Base-by-base conservation (phyloP, 2,329 filamentous ascomycete species). In the Microdochium bolleyi region DNA sequence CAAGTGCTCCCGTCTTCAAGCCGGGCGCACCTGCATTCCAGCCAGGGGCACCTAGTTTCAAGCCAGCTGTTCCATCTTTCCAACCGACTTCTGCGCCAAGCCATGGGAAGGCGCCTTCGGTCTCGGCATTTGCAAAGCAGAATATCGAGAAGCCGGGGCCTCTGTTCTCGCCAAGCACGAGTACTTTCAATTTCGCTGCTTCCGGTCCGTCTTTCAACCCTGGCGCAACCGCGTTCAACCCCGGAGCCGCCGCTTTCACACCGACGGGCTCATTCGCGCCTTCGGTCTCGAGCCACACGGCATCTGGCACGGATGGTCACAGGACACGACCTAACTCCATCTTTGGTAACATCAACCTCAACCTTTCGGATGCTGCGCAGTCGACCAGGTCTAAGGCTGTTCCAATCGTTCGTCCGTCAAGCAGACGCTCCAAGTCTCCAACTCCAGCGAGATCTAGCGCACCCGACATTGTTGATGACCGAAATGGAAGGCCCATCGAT, bases 341-440 rank as follows among this genome's bases (percentile, higher is more conserved):
- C 60, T 90, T 91, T 64, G 78, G 83, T 49, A 84, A 84, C 44
- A 85, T 92, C 58, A 80, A 83, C 56, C 71, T 88, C 30, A 80
- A 76, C 52, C 68, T 77, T 30, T 76, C 78, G 14, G 84, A 89
- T 22, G 77, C 83, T 50, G 71, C 82, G 25, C 87, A 87, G 61
- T 79, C 85, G 7, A 67, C 71, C 1, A 90, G 88, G 60, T 89
- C 85, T 3, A 96, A 94, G 70, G 90, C 90, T 10, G 80, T 96
- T 52, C 88, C 91, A 0, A 95, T 96, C 56, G 71, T 92, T 10
- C 78, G 77, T 38, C 88, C 88, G 1, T 76, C 83, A 53, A 83
- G 75, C 60, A 70, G 57, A 54, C 73, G 74, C 58, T 68, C 66
- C 2, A 64, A 68, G 16, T 64, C 67, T 1, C 53, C 58, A 3